Percentiles rank a stretch among this genome's conserved stretches.
Evolutionary conservation across 1,284 basidiomycete genomes (phyloP).

Genomic region (Schizophyllum commune): DNA sequence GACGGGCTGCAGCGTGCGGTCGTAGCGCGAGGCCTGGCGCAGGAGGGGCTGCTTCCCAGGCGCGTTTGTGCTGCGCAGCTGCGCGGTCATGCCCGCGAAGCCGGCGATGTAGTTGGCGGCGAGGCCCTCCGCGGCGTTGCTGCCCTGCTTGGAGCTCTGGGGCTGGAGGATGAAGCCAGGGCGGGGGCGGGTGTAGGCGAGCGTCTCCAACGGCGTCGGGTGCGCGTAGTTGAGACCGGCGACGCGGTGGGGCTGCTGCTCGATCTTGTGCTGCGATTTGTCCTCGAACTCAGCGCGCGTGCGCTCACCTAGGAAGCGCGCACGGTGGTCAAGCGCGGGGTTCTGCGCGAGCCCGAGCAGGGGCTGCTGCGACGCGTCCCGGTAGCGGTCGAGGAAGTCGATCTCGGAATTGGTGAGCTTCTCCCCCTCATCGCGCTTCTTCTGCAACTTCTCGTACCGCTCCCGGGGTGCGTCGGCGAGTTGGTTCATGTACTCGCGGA

Average conservation of each 20-base stretch:
- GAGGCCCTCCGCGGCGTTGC: neutral
- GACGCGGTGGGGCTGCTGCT: constrained; percentile 54
- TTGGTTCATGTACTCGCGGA: constrained; percentile 36
- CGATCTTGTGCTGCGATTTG: constrained; percentile 27
- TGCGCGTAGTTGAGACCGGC: constrained; percentile 57
- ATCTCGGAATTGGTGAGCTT: neutral
- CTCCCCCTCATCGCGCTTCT: neutral
- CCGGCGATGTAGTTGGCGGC: constrained; percentile 17
- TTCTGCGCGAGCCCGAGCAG: constrained; percentile 24
- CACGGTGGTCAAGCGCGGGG: constrained; percentile 17
- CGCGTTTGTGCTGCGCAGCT: constrained; percentile 10
- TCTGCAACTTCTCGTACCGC: neutral
- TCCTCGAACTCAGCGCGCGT: constrained; percentile 24
- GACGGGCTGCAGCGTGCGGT: constrained; percentile 1
- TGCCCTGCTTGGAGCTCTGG: constrained; percentile 1
- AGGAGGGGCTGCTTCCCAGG: constrained; percentile 18
- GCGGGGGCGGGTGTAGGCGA: constrained; percentile 40
- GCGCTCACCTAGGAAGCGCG: constrained; percentile 28
- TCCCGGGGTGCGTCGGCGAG: constrained; percentile 16
- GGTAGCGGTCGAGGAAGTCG: constrained; percentile 9
- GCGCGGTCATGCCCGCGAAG: constrained; percentile 30
- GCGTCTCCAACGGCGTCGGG: constrained; percentile 43
- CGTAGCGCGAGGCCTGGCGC: neutral
- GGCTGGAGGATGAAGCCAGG: constrained; percentile 49
- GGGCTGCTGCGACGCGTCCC: constrained; percentile 14